Evolutionary conservation across 2,329 filamentous ascomycete species (phyloP).

Genomic region (Neofusicoccum ribis): DNA sequence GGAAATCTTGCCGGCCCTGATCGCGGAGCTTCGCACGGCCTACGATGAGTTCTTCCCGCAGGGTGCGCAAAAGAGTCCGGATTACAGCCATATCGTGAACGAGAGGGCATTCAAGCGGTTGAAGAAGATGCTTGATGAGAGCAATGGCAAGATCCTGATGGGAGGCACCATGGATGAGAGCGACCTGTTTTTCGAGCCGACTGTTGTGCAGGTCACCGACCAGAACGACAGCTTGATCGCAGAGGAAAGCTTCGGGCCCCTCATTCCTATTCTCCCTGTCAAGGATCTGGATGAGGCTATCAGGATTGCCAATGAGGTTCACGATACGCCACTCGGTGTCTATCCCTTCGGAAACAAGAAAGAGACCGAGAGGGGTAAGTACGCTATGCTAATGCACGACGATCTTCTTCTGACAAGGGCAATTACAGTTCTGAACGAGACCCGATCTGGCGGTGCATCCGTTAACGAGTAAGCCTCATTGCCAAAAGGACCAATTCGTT

Average conservation of each 20-base stretch:
- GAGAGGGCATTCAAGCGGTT: constrained; percentile 75
- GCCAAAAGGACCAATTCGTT: not conserved
- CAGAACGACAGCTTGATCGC: constrained; percentile 73
- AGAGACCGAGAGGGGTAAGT: constrained; percentile 72
- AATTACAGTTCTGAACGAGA: constrained; percentile 44
- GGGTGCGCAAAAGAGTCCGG: constrained; percentile 74
- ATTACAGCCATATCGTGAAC: constrained; percentile 82
- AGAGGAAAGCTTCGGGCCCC: constrained; percentile 90
- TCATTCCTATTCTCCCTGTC: constrained; percentile 79
- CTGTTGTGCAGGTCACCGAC: constrained; percentile 80
- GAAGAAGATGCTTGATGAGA: constrained; percentile 87
- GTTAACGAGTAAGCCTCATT: constrained; percentile 43
- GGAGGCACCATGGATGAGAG: constrained; percentile 81
- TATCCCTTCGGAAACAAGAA: constrained; percentile 81
- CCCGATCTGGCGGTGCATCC: constrained; percentile 53
- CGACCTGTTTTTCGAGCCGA: constrained; percentile 85
- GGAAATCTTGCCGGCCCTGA: constrained; percentile 68
- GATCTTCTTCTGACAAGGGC: not conserved
- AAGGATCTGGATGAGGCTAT: constrained; percentile 84
- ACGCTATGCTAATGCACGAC: not conserved
- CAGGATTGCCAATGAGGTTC: constrained; percentile 73
- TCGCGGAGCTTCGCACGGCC: constrained; percentile 71
- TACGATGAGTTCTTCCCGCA: constrained; percentile 80
- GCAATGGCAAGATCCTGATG: constrained; percentile 79
- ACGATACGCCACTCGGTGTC: constrained; percentile 79